Base-by-base conservation (phyloP, 2,329 filamentous ascomycete genomes). In the Byssoonygena ceratinophila region DNA sequence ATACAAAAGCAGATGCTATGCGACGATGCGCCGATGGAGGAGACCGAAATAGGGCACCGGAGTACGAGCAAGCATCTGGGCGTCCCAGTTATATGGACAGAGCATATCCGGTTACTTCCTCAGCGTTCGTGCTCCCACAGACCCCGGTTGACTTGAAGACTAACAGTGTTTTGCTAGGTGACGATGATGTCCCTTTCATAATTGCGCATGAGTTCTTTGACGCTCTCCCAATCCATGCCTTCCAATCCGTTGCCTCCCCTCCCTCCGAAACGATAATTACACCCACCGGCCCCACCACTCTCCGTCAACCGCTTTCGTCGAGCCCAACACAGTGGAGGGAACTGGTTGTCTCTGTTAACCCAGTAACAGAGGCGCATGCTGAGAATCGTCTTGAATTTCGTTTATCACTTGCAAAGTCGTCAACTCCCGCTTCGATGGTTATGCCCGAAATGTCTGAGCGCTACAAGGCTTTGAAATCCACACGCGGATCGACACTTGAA, bases 151-250 rank as follows among this genome's bases (percentile, higher is more conserved):
- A 53, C 44, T 46, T 54, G 59, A 56, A 20, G 25, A 39, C 50
- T 52, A 47, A 46, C 25, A 27, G 18, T 41, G 11, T 37, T 27
- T 29, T 22, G n/a, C 11, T 59, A 83, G 82, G 80, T 55, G 70
- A 81, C 20, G 76, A 78, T 55, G 86, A 85, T 64, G 86, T 83
- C 20, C 91, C 92, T 0, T 94, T 97, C 68, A 94, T 98, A 55
- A 80, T 97, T 46, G 92, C 92, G 3, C 92, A 98, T 67, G 92
- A 98, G 66, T 97, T 98, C 75, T 98, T 98, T 71, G 92, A 98
- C 61, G 92, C 92, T 1, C 82, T 98, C 0, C 92, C 92, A 31
- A 96, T 98, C 60, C 90, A 98, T 67, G 83, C 87, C 55, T 98
- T 98, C 66, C 85, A 97, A 68, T 84, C 87, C 12, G 77, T 91